Conservation (phyloP, 208 protist species). For the Leishmania aethiopica region DNA sequence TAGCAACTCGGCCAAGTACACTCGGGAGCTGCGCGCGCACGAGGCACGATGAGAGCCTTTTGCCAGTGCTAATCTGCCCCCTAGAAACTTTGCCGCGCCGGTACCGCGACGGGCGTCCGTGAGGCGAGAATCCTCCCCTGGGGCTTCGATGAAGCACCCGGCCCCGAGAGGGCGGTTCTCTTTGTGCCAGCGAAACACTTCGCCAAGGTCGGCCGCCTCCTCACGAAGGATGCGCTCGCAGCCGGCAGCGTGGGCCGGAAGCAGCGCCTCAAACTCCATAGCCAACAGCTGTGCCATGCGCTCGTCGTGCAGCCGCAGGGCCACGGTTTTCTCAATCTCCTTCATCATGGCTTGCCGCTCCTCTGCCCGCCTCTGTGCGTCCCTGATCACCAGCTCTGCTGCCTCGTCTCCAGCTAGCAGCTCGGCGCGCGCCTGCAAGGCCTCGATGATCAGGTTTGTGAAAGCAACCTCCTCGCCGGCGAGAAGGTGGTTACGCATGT, state of each 20-base stretch:
- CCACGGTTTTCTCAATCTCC: conserved; percentile 50
- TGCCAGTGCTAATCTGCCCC: neutral
- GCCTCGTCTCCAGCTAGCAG: conserved; percentile 34
- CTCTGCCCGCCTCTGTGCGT: conserved; percentile 23
- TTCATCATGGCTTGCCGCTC: conserved; percentile 32
- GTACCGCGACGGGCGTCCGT: conserved; percentile 7
- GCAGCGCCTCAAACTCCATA: conserved; percentile 35
- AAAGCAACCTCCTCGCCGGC: conserved; percentile 43
- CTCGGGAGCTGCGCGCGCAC: conserved; percentile 8
- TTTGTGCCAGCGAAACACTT: conserved; percentile 52
- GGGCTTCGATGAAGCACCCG: conserved; percentile 34
- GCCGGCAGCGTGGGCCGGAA: conserved; percentile 43
- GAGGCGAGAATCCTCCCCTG: conserved; percentile 38
- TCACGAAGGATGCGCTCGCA: conserved; percentile 36
- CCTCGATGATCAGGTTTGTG: conserved; percentile 17
- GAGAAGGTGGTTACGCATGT: conserved; percentile 27
- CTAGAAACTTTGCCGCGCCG: neutral
- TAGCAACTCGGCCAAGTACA: conserved; percentile 15
- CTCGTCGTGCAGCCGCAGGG: conserved; percentile 31
- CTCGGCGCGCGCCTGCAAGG: conserved; percentile 23
- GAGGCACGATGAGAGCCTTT: neutral
- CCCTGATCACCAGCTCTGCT: conserved; percentile 35
- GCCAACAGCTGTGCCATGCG: conserved; percentile 39
- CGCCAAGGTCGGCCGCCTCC: conserved; percentile 37
- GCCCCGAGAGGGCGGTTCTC: conserved; percentile 56